phyloP scores from a whole-genome alignment of 805 yeast genomes.

The Metahyphopichia silvanorum region DNA sequence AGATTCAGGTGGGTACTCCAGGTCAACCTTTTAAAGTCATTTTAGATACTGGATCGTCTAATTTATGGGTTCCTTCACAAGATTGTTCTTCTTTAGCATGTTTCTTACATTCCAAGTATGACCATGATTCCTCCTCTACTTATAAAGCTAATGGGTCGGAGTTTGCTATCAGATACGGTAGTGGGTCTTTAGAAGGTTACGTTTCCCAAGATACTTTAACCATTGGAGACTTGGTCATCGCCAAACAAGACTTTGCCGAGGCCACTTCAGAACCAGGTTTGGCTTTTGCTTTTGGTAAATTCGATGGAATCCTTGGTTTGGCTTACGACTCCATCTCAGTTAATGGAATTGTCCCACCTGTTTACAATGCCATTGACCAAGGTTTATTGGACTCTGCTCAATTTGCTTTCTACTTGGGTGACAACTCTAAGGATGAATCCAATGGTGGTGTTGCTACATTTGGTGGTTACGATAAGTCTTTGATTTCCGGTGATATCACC shows the following conservation, averaged over 20 bases:
- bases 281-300: constrained; percentile 97
- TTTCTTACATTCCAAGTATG: constrained; percentile 88
- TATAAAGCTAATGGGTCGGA: constrained; percentile 85
- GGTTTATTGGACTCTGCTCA: constrained; percentile 81
- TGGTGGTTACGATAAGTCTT: constrained; percentile 85
- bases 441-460: constrained; percentile 91
- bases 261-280: constrained; percentile 97
- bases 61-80: constrained; percentile 91
- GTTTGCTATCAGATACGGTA: constrained; percentile 85
- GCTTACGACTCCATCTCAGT: constrained; percentile 92
- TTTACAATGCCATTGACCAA: constrained; percentile 80
- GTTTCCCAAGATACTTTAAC: constrained; percentile 81
- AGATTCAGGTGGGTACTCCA: constrained; percentile 88
- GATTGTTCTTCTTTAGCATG: constrained; percentile 95
- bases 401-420: constrained; percentile 91
- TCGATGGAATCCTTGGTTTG: constrained; percentile 95
- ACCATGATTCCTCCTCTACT: constrained; percentile 75
- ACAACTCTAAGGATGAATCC: constrained; percentile 57
- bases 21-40: constrained; percentile 91
- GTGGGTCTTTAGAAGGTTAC: constrained; percentile 90
- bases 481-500: constrained; percentile 78
- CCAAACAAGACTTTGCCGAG: constrained; percentile 93
- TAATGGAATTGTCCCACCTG: constrained; percentile 86
- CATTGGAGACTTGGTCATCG: constrained; percentile 81
- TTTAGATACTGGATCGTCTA: constrained; percentile 94